phyloP scores from a whole-genome alignment of 306 rosid genomes.

The Dryas drummondii region DNA sequence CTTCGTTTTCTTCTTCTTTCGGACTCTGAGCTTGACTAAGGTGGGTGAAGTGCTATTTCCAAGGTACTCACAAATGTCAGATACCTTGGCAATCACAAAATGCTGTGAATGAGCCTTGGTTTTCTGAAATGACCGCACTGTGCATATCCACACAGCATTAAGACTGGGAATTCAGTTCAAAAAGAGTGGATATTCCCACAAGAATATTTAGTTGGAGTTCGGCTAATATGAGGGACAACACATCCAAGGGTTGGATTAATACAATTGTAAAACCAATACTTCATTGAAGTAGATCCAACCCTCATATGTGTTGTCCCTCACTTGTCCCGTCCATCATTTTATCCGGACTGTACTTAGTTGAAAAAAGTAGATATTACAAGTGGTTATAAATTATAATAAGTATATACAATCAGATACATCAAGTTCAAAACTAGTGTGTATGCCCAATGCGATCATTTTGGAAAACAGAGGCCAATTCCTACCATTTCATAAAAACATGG shows the following conservation, averaged over 20 bases:
- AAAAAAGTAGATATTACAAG: too few relatives aligned
- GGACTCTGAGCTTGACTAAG: not conserved
- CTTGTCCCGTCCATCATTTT: too few relatives aligned
- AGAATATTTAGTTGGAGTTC: too few relatives aligned
- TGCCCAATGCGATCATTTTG: not conserved
- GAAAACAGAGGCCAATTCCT: not conserved
- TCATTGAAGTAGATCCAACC: not conserved
- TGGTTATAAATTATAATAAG: too few relatives aligned
- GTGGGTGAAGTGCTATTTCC: not conserved
- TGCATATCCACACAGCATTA: not conserved
- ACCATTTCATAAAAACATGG: not conserved
- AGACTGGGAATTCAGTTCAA: too few relatives aligned
- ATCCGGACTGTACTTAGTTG: too few relatives aligned
- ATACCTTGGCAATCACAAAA: not conserved
- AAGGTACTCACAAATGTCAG: too few relatives aligned
- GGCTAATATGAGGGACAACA: too few relatives aligned
- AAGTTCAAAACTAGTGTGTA: not conserved
- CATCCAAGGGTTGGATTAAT: not conserved
- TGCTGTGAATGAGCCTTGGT: not conserved
- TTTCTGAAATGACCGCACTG: not conserved
- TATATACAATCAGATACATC: too few relatives aligned
- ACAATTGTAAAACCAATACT: slow-evolving; percentile 14
- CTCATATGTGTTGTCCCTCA: too few relatives aligned
- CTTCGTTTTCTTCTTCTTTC: not conserved
- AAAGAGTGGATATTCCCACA: too few relatives aligned